Base-by-base conservation (phyloP, 2,329 filamentous ascomycete species). In the Chrysoporthe austroafricana region DNA sequence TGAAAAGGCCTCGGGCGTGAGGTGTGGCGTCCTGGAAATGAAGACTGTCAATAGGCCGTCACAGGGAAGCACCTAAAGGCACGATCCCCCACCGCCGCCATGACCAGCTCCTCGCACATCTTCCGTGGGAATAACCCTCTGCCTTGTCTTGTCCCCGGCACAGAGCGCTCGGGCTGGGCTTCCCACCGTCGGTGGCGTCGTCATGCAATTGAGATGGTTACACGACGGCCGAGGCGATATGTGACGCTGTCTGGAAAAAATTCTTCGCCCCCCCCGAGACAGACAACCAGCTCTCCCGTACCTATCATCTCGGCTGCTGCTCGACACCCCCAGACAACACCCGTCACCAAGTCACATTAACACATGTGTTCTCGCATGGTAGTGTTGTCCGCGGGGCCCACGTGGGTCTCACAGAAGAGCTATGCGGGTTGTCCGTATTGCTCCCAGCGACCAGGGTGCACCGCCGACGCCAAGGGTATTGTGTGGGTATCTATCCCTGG, bases 341-440 rank as follows among this genome's bases (percentile, higher is more conserved):
- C 7, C n/a, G 13, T 50, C 46, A 50, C n/a, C 46, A 50, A 52
- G 54, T 39, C 54, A 58, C 8, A 36, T 58, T 16, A 18, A 36
- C 34, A 42, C 36, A 58, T 58, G 32, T 58, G 34, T 58, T n/a
- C 56, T 26, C 57, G 36, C 36, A 60, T 44, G 42, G 42, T 42
- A 39, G 57, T 42, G 57, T 43, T 60, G 57, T 60, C 57, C 57
- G 57, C 39, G n/a, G 36, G 21, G 13, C 57, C 57, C 57, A 60
- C 57, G 57, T 60, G 57, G 57, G 57, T 21, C 57, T 44, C 39
- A 32, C 39, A 39, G n/a, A 9, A 60, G 34, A 58, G 56, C 57
- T 26, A 32, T 43, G 36, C 36, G 57, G 57, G 36, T 60, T n/a
- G 36, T 43, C 9, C 9, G 11, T 39, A 1, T 32, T 54, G 50